Evolutionary conservation across 139 green algal genomes (phyloP).

Genomic region (Gonium pectorale): DNA sequence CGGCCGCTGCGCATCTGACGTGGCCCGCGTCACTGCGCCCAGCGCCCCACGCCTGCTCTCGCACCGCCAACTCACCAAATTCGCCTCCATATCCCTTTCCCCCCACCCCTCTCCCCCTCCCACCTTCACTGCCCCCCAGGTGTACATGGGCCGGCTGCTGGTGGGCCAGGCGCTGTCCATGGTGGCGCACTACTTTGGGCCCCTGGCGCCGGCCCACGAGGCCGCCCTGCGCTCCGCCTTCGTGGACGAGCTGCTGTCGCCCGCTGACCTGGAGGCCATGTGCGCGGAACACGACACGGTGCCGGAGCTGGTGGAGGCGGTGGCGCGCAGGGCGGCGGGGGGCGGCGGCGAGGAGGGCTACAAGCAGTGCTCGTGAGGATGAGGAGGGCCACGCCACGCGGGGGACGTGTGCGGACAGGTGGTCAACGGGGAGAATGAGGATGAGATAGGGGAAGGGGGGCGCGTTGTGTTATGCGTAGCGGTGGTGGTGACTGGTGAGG

Average conservation of each 20-base stretch:
- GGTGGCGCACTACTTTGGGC: conserved; percentile 65
- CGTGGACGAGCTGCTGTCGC: conserved; percentile 54
- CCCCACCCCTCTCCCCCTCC: background rate
- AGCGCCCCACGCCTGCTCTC: no score
- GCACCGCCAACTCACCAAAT: no score
- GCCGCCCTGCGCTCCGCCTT: conserved; percentile 22
- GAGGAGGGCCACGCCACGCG: no score
- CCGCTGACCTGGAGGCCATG: conserved; percentile 69
- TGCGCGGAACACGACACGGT: conserved; percentile 64
- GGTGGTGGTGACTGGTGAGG: no score
- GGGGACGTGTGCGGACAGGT: no score
- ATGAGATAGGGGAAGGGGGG: no score
- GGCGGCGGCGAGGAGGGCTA: background rate
- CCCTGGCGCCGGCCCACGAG: background rate
- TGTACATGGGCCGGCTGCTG: conserved; percentile 66
- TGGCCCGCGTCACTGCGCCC: no score
- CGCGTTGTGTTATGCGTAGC: no score
- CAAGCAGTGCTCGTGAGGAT: conserved; percentile 11
- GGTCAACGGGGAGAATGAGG: no score
- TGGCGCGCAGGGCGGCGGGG: background rate
- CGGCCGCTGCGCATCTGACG: no score
- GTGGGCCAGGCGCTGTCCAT: conserved; percentile 56
- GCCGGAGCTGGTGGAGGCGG: conserved; percentile 45
- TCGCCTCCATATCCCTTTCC: background rate
- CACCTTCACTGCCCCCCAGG: conserved; percentile 20